Base-by-base conservation (phyloP, 352 stramenopile genomes). In the Phytophthora tentaculata region DNA sequence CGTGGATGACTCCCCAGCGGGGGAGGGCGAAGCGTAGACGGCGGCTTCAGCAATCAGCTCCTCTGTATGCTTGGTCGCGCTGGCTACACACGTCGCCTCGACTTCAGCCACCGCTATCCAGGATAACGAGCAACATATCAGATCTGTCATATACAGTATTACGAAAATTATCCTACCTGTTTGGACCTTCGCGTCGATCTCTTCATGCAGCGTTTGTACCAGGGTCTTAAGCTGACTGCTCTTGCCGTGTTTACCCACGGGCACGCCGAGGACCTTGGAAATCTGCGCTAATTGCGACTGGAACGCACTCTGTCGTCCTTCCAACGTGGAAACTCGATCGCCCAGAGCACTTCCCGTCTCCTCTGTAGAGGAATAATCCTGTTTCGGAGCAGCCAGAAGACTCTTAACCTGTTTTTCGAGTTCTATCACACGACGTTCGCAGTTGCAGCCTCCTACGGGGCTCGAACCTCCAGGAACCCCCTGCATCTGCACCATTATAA, bases 281-380 rank as follows among this genome's bases (percentile, higher is more conserved):
- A 94, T 89, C 66, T 94, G 85, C 35, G 85, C 85, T 19, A 94
- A 35, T 61, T 94, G 85, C 32, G 85, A 94, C 79, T 94, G 85
- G 67, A 94, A 94, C 26, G 85, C 83, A 43, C 81, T 90, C 56
- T 94, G 85, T 17, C 85, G 77, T 19, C 85, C 85, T 65, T 94
- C 85, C 12, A 94, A 56, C 32, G 85, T 94, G 35, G 85, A 94
- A 35, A 94, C 81, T 23, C 85, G 79, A 57, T 92, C 85, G 20
- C 67, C 77, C 19, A 92, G 62, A n/a, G 66, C 61, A 59, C 49
- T 84, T 5, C 48, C 65, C 1, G 45, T 39, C 10, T 65, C 67
- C 19, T 74, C 61, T 17, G 20, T 17, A 8, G 22, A 14, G 17
- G 52, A 6, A n/a, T 43, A 19, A 43, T 43, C 35, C 44, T 17